These are phyloP conservation scores for Pseudomassariella vexata DNA, from an alignment of 2,329 filamentous ascomycete genomes.

Conservation along the genomic window DNA sequence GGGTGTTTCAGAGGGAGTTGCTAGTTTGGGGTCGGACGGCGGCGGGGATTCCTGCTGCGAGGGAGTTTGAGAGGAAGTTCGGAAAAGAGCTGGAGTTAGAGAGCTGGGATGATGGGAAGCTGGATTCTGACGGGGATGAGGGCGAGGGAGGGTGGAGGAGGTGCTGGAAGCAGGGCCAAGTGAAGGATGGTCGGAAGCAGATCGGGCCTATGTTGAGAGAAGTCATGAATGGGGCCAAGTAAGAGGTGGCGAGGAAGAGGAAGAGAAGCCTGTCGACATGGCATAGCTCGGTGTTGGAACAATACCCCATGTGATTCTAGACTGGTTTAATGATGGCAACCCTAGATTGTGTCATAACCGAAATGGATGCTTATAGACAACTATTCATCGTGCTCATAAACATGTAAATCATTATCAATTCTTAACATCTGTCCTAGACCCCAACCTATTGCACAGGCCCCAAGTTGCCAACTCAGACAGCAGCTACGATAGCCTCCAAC, in stretches of 20 bases:
- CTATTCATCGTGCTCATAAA: no score
- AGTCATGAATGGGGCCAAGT: constrained; percentile 31
- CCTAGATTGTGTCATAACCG: no score
- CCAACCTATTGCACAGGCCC: no score
- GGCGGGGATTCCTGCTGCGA: constrained; percentile 35
- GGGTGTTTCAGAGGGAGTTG: constrained; percentile 59
- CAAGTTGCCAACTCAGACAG: constrained; percentile 2
- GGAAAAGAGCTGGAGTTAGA: constrained; percentile 48
- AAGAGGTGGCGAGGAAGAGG: not conserved
- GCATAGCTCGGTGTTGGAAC: no score
- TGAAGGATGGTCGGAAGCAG: constrained; percentile 61
- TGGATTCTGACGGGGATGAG: constrained; percentile 36
- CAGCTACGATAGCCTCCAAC: constrained; percentile 25
- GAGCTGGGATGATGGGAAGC: constrained; percentile 41
- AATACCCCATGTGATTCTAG: no score
- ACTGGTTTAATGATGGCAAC: no score
- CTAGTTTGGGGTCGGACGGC: constrained; percentile 58
- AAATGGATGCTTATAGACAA: no score
- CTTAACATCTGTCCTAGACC: no score
- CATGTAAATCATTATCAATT: no score
- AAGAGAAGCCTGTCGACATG: no score
- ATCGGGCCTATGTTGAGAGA: constrained; percentile 62
- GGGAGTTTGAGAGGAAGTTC: constrained; percentile 45
- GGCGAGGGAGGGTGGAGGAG: constrained; percentile 41
- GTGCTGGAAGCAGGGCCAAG: constrained; percentile 61